Percentiles rank a stretch among this genome's conserved stretches.
phyloP scores from a whole-genome alignment of 2,329 filamentous ascomycete species.

The Apiospora kogelbergensis region DNA sequence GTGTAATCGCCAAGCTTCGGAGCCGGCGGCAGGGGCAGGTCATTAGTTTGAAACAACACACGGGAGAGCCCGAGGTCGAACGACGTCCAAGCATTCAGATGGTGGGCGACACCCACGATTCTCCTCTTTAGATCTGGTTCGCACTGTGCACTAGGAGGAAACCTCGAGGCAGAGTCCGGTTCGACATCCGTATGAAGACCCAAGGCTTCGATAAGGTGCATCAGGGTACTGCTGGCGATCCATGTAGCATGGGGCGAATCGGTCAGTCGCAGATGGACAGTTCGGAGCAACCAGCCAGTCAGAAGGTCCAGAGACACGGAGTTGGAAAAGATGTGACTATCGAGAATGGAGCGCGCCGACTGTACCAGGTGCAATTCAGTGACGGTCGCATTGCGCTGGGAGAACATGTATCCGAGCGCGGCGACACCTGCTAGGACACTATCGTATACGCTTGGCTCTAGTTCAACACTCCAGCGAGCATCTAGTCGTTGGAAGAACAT shows the following conservation, averaged over 20 bases:
- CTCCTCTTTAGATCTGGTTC: slow-evolving; percentile 41
- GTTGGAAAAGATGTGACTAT: slow-evolving; percentile 33
- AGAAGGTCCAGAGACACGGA: slow-evolving; percentile 38
- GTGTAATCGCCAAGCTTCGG: slow-evolving; percentile 39
- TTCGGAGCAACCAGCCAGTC: slow-evolving; percentile 53
- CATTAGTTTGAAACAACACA: slow-evolving; percentile 30
- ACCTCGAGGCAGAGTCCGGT: slow-evolving; percentile 16
- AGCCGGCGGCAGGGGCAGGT: neutral
- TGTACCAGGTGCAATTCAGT: slow-evolving; percentile 47
- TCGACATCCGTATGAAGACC: slow-evolving; percentile 37
- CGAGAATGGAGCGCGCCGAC: slow-evolving; percentile 44
- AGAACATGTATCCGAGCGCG: slow-evolving; percentile 53
- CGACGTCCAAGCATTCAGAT: slow-evolving; percentile 59
- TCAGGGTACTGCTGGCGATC: slow-evolving; percentile 57
- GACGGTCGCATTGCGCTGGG: slow-evolving; percentile 37
- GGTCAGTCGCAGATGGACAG: slow-evolving; percentile 52
- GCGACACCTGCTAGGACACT: slow-evolving; percentile 55
- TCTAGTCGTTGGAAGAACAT: slow-evolving; percentile 31
- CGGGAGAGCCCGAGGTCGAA: slow-evolving; percentile 58
- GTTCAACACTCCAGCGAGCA: slow-evolving; percentile 32
- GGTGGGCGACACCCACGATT: slow-evolving; percentile 51
- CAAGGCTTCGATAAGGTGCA: slow-evolving; percentile 58
- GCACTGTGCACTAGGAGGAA: slow-evolving; percentile 26
- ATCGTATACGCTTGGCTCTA: slow-evolving; percentile 37
- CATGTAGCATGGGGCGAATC: slow-evolving; percentile 53